A percentile compares a stretch with the other conserved stretches of the same genome.
These are phyloP conservation scores for Dictyostelium capitatum DNA, from an alignment of 78 protist species.

Conservation along the genomic window DNA sequence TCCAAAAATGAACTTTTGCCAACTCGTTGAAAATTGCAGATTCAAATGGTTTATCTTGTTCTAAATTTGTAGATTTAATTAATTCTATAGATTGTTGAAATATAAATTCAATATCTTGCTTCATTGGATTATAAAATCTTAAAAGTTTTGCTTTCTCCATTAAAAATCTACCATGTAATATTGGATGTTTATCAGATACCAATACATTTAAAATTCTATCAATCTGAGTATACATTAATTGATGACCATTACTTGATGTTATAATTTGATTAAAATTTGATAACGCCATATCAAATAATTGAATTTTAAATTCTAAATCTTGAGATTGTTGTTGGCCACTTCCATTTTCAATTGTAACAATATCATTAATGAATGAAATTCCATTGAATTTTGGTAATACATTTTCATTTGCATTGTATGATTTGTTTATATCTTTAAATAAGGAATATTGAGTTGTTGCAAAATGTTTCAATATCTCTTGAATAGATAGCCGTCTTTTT, in stretches of 20 bases:
- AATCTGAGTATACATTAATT: background rate
- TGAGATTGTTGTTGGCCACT: no score
- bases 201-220: slow-evolving; percentile 20
- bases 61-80: background rate
- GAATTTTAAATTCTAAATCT: slow-evolving; percentile 24
- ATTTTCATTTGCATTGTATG: background rate
- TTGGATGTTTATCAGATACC: background rate
- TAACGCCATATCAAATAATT: slow-evolving; percentile 32
- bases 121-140: slow-evolving; percentile 9
- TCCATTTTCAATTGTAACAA: background rate
- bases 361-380: slow-evolving; percentile 29
- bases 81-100: slow-evolving; percentile 27
- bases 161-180: slow-evolving; percentile 29
- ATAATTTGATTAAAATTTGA: background rate
- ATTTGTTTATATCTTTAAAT: background rate
- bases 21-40: slow-evolving; percentile 47
- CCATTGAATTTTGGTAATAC: background rate
- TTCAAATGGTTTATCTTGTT: background rate
- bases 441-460: background rate
- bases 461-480: slow-evolving; percentile 9
- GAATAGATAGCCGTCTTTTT: background rate
- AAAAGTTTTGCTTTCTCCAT: slow-evolving; percentile 62
- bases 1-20: slow-evolving; percentile 65
- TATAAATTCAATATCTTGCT: slow-evolving; percentile 4
- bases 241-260: background rate